These are phyloP conservation scores for Candida arabinofermentans DNA, from an alignment of 805 yeast species.

Conservation along the genomic window DNA sequence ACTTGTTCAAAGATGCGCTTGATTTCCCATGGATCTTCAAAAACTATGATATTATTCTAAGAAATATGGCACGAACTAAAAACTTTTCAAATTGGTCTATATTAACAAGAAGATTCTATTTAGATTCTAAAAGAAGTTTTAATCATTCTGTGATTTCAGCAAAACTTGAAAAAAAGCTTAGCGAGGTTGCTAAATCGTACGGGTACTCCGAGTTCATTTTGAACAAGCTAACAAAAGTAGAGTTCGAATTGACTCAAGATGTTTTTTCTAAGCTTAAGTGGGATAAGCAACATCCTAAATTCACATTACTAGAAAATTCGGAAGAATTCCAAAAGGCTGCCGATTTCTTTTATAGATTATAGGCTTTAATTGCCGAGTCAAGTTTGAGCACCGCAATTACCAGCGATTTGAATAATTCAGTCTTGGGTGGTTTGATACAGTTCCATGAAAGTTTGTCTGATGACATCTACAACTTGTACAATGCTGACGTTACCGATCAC, in stretches of 20 bases:
- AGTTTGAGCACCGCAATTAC: too few relatives aligned
- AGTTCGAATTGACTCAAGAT: slow-evolving; percentile 5
- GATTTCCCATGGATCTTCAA: slow-evolving; percentile 12
- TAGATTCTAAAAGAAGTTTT: slow-evolving; percentile 12
- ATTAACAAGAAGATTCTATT: slow-evolving; percentile 15
- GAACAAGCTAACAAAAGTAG: slow-evolving; percentile 6
- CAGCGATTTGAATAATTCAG: too few relatives aligned
- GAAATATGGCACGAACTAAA: slow-evolving; percentile 7
- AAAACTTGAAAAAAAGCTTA: background rate
- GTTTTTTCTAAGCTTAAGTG: slow-evolving; percentile 13
- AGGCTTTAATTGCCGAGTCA: too few relatives aligned
- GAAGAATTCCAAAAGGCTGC: slow-evolving; percentile 7
- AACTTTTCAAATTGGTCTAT: slow-evolving; percentile 17
- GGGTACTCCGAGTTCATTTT: slow-evolving; percentile 8
- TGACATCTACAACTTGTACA: too few relatives aligned
- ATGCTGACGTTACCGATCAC: too few relatives aligned
- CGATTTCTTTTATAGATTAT: slow-evolving; percentile 1
- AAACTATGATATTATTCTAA: slow-evolving; percentile 10
- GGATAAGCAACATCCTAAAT: slow-evolving; percentile 10
- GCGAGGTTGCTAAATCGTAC: slow-evolving; percentile 4
- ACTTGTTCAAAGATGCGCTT: slow-evolving; percentile 9
- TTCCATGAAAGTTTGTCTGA: too few relatives aligned
- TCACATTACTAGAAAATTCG: slow-evolving; percentile 5
- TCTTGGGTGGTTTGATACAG: too few relatives aligned
- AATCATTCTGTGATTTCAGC: slow-evolving; percentile 3